Conservation (phyloP, 1,284 basidiomycete species). For the Ganoderma multipileum region DNA sequence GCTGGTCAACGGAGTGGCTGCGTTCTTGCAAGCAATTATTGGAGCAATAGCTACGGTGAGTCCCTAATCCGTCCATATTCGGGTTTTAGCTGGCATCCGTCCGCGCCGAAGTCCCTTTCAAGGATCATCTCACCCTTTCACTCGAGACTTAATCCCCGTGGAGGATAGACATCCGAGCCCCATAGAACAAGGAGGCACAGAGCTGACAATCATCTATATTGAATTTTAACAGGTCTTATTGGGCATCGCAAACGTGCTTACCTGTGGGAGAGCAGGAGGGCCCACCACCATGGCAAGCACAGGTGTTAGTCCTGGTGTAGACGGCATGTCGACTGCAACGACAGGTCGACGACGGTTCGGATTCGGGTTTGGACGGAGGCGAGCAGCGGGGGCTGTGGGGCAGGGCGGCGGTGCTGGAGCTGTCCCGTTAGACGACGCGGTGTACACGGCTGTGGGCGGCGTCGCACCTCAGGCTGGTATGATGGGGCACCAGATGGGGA, state of each 20-base stretch:
- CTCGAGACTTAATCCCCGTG: too few species aligned
- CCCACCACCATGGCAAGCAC: background rate
- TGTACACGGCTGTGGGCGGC: background rate
- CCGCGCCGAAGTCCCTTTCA: too few species aligned
- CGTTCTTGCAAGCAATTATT: background rate
- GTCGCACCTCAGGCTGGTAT: background rate
- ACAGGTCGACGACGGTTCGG: background rate
- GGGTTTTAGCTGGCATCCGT: too few species aligned
- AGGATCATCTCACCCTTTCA: too few species aligned
- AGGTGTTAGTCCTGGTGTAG: background rate
- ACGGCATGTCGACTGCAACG: background rate
- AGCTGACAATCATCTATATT: too few species aligned
- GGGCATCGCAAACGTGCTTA: background rate
- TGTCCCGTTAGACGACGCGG: background rate
- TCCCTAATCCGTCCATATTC: background rate
- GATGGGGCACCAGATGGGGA: background rate
- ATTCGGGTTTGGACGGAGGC: background rate
- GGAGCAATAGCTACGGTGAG: constrained; percentile 1
- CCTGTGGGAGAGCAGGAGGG: background rate
- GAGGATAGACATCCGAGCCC: too few species aligned
- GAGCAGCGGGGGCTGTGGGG: background rate
- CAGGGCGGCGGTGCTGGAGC: background rate
- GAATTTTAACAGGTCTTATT: background rate
- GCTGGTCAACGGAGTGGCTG: background rate
- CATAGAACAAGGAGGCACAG: too few species aligned